Conservation (phyloP, 306 rosid genomes). For the Prunus padus region DNA sequence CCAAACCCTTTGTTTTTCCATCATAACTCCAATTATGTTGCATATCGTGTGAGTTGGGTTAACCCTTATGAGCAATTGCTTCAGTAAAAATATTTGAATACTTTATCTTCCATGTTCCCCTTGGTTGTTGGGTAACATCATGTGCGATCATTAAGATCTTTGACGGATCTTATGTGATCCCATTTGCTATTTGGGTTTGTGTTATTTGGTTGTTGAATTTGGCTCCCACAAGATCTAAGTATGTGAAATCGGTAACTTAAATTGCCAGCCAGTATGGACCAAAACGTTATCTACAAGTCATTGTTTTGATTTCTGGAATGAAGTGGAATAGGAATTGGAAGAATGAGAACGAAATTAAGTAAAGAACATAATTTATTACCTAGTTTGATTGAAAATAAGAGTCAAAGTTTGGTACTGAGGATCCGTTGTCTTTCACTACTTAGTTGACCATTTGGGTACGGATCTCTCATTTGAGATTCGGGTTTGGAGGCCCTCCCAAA, state of each 20-base stretch:
- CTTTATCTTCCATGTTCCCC: not conserved
- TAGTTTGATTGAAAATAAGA: too few species aligned
- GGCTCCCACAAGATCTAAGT: not conserved
- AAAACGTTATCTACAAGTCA: not conserved
- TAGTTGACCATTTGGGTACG: too few species aligned
- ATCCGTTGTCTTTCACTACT: too few species aligned
- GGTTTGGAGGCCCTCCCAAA: too few species aligned
- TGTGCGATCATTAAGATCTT: not conserved
- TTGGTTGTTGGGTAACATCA: conserved; percentile 1
- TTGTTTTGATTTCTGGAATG: not conserved
- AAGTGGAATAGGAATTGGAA: not conserved
- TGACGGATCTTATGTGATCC: not conserved
- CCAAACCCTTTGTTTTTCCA: not conserved
- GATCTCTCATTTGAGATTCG: too few species aligned
- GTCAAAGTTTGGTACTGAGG: too few species aligned
- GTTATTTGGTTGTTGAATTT: conserved; percentile 8
- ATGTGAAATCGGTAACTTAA: not conserved
- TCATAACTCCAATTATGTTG: not conserved
- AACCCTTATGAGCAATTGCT: not conserved
- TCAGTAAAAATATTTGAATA: not conserved
- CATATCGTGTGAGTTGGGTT: not conserved
- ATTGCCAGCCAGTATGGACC: not conserved
- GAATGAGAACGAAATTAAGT: not conserved
- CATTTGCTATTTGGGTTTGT: conserved; percentile 10
- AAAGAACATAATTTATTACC: too few species aligned